Evolutionary conservation across 371 early-diverging fungal species (phyloP).

Genomic region (Apophysomyces trapeziformis): DNA sequence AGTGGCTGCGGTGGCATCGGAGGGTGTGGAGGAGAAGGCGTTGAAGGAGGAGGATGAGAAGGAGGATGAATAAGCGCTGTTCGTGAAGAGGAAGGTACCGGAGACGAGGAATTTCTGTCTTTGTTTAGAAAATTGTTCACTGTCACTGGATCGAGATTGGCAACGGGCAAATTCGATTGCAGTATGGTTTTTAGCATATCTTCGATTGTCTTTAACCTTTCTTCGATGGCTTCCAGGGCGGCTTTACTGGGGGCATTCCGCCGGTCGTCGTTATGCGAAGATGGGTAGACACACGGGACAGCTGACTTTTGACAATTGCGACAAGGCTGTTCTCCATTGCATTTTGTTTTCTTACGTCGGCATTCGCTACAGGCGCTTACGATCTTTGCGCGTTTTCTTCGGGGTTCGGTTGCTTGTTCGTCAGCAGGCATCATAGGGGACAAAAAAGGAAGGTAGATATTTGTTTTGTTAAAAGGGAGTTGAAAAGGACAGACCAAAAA

Average conservation of each 20-base stretch:
- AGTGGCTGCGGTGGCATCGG: constrained; percentile 15
- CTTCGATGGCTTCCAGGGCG: constrained; percentile 52
- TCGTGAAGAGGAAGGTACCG: constrained; percentile 18
- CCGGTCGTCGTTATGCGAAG: constrained; percentile 35
- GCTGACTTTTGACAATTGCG: constrained; percentile 53
- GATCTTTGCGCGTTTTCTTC: constrained; percentile 59
- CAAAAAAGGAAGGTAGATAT: constrained; percentile 7
- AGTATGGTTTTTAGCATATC: constrained; percentile 47
- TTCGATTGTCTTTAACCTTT: constrained; percentile 48
- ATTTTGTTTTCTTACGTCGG: constrained; percentile 62
- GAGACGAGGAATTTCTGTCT: constrained; percentile 19
- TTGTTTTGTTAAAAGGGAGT: background rate
- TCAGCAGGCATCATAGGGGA: constrained; percentile 19
- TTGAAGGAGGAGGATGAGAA: constrained; percentile 11
- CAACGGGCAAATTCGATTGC: constrained; percentile 27
- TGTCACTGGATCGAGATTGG: constrained; percentile 30
- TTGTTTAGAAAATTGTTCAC: constrained; percentile 27
- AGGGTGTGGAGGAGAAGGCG: constrained; percentile 14
- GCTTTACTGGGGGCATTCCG: constrained; percentile 40
- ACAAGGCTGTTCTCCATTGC: constrained; percentile 57
- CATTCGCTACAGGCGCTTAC: constrained; percentile 62
- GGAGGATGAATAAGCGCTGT: background rate
- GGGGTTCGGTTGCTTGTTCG: constrained; percentile 26
- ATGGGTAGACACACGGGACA: constrained; percentile 41
- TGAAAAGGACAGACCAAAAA: background rate